Evolutionary conservation across 495 filamentous ascomycete species (phyloP), one percentile per base, ranked within the genome.

Genomic region (Hapsidospora chrysogenum): DNA sequence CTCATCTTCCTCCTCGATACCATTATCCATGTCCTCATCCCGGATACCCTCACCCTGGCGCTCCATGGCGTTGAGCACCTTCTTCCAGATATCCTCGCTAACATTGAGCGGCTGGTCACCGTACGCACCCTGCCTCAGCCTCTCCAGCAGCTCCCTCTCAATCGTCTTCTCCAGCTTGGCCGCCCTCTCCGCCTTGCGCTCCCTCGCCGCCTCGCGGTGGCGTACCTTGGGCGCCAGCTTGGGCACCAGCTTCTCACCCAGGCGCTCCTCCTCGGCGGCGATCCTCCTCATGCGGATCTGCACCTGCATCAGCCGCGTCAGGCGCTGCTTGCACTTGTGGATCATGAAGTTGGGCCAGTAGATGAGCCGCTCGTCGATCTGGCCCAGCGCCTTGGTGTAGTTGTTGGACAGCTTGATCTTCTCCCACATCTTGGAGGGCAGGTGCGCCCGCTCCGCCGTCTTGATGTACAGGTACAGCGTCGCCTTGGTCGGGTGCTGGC

Each of bases 381-480:
- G 85, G 38, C 75, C 67, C 15, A 96, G 70, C 0, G 89, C 92
- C 41, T 80, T 75, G 28, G 75, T 72, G 56, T 97, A 96, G 68
- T 94, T 92, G 40, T 72, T 64, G 2, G 86, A 87, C 9, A 97
- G 64, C 47, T 82, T 81, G 39, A 95, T 81, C 38, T 81, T 79
- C 54, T 97, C 89, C 89, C 89, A 97, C 60, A 85, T 72, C 54
- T 92, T 92, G 34, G 70, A 71, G 13, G 89, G 89, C 64, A 83
- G 77, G 58, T 97, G 89, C 4, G 81, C 67, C 16, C 87, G 80
- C 54, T 93, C 85, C 32, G 86, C 70, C 2, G 85, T 92, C 62
- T 95, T 97, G 68, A 95, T 92, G 70, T 93, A 96, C 36, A 97
- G 76, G 58, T 94, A 96, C 46, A 96, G 75, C 16, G 69, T 70